Base-by-base conservation (phyloP, 257 asterid genomes). In the Leptodermis oblonga region DNA sequence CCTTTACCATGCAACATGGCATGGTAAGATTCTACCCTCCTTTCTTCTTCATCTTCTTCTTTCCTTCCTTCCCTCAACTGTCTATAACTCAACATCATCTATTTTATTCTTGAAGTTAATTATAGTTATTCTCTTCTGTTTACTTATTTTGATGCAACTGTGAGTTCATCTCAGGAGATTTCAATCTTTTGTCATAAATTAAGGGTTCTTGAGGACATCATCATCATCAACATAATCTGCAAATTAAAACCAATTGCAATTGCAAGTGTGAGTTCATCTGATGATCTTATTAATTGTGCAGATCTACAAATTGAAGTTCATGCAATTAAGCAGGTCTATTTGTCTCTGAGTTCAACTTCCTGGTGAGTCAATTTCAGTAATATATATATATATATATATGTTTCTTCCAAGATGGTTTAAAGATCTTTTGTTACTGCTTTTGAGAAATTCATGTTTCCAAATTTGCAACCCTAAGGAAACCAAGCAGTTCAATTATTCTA, bases 11-110 rank as follows among this genome's bases (percentile, higher is more conserved):
- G 83, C 78, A 81, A 81, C 85, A 75, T 74, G 79, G 63, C 69
- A 49, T 63, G 55, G 67, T 76, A 72, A 83, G 86, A 85, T 85
- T 85, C 89, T 68, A 72, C 76, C 82, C 70, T 68, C 65, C 69
- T n/a, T n/a, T n/a, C n/a, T n/a, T n/a, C n/a, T n/a, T n/a, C n/a
- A n/a, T n/a, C n/a, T n/a, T n/a, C n/a, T n/a, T n/a, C n/a, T 3
- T 33, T 58, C 11, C 62, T 65, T 67, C 75, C 76, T 78, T 77
- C 78, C 68, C 74, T 43, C 69, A 82, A 69, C 73, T n/a, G 59
- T 4, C 59, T 62, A 54, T 70, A 76, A 71, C 72, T 60, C 53
- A 64, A 39, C 43, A 58, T 11, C 8, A 7, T 33, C 62, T 33
- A 58, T 58, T 26, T 28, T n/a, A 15, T 51, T 63, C 51, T 49